Evolutionary conservation across 2,329 filamentous ascomycete genomes (phyloP).

Genomic region (Ilyonectria sp.): DNA sequence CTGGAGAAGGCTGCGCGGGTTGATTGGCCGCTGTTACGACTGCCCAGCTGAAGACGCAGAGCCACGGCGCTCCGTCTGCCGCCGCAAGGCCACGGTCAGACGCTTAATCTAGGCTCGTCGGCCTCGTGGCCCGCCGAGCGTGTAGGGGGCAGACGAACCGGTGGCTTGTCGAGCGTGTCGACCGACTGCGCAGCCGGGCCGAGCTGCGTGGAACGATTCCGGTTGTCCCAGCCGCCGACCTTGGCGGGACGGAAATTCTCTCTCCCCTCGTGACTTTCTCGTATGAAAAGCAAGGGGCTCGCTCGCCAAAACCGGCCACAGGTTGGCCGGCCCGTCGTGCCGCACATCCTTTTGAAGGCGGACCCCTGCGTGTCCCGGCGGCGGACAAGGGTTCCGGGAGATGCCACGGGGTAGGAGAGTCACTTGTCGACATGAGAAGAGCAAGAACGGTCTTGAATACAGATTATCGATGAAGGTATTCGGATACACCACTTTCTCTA

Average conservation of each 20-base stretch:
- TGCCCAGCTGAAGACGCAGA: background rate
- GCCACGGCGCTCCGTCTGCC: no score
- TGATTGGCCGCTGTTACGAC: background rate
- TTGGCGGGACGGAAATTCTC: constrained; percentile 24
- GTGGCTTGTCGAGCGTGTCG: constrained; percentile 17
- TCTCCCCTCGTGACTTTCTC: constrained; percentile 10
- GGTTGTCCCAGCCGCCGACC: constrained; percentile 10
- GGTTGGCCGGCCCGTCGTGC: constrained; percentile 33
- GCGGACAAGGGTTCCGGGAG: background rate
- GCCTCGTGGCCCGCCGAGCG: constrained; percentile 32
- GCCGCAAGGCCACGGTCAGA: background rate
- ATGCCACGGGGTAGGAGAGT: background rate
- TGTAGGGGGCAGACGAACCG: background rate
- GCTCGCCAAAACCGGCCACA: constrained; percentile 10
- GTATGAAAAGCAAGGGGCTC: constrained; percentile 12
- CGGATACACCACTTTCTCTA: no score
- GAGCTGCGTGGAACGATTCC: constrained; percentile 18
- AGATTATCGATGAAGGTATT: no score
- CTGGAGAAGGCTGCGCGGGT: background rate
- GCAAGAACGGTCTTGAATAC: background rate
- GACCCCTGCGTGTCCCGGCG: constrained; percentile 18
- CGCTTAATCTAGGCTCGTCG: constrained; percentile 25
- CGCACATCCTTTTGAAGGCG: constrained; percentile 30
- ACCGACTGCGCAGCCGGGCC: constrained; percentile 29
- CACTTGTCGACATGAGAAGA: constrained; percentile 4